Percentiles rank a stretch among this genome's conserved stretches.
Evolutionary conservation across 2,329 filamentous ascomycete genomes (phyloP).

Genomic region (Botryotinia convoluta): DNA sequence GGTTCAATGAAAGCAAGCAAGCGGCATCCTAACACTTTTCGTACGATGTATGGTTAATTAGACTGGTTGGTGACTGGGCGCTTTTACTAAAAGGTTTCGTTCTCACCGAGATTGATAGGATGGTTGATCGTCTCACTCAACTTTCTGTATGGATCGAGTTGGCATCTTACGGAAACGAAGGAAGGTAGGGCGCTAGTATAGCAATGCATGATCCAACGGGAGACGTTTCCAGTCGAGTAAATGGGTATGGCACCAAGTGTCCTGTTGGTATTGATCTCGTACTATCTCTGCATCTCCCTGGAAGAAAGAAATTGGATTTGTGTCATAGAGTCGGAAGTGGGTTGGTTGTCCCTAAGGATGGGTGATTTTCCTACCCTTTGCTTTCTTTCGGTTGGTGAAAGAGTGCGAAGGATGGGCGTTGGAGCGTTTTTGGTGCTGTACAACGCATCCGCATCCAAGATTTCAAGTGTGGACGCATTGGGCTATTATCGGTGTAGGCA

Average conservation of each 20-base stretch:
- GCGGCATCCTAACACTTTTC: conserved; percentile 4
- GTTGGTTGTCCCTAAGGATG: not conserved
- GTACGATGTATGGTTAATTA: not conserved
- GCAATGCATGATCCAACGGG: not conserved
- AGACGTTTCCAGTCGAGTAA: conserved; percentile 1
- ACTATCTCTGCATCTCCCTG: not conserved
- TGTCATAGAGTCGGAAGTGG: conserved; percentile 14
- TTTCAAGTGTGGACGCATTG: conserved; percentile 1
- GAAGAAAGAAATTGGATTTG: conserved; percentile 4
- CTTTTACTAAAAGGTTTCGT: conserved; percentile 1
- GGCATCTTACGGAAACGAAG: conserved; percentile 11
- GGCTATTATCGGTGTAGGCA: conserved; percentile 7
- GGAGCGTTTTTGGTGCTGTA: conserved; percentile 7
- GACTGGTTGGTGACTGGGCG: conserved; percentile 1
- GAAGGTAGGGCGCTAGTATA: conserved; percentile 2
- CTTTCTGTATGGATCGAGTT: not conserved
- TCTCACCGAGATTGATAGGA: conserved; percentile 12
- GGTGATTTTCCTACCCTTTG: not conserved
- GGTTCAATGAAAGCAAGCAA: not conserved
- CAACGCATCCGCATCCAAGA: conserved; percentile 10
- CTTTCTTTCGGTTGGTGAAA: conserved; percentile 10
- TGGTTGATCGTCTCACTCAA: not conserved
- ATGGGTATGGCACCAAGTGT: not conserved
- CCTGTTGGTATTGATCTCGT: not conserved
- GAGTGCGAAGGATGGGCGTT: conserved; percentile 2